Evolutionary conservation across 345 rosid genomes (phyloP).

Genomic region (Lepidium aucheri): DNA sequence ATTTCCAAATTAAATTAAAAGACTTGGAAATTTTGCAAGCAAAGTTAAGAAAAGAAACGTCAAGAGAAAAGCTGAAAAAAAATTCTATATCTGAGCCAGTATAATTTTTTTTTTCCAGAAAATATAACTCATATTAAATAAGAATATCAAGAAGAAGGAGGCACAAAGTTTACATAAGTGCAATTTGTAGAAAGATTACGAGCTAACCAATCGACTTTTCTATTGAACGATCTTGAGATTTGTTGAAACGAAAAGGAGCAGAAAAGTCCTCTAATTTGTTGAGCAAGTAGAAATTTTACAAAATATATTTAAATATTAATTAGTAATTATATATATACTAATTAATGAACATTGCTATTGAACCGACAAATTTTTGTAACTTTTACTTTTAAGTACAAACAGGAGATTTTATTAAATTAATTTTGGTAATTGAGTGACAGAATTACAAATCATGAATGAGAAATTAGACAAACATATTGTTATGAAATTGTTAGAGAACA

Average conservation of each 20-base stretch:
- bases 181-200: no score
- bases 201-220: no score
- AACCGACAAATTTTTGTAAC: background rate
- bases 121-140: no score
- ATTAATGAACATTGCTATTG: background rate
- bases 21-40: conserved; percentile 22
- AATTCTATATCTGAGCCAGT: no score
- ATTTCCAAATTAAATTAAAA: background rate
- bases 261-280: no score
- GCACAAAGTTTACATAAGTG: no score
- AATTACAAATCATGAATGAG: background rate
- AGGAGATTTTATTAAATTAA: background rate
- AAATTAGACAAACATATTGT: background rate
- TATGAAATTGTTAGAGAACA: background rate
- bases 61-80: background rate
- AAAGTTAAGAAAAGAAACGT: conserved; percentile 1
- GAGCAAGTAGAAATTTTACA: background rate
- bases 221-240: no score
- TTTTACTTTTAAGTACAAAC: background rate
- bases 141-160: no score
- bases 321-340: no score
- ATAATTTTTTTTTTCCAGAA: no score
- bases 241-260: no score
- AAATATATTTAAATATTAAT: no score
- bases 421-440: background rate